Conservation (phyloP, 2,329 filamentous ascomycete genomes). For the Colletotrichum theobromicola region DNA sequence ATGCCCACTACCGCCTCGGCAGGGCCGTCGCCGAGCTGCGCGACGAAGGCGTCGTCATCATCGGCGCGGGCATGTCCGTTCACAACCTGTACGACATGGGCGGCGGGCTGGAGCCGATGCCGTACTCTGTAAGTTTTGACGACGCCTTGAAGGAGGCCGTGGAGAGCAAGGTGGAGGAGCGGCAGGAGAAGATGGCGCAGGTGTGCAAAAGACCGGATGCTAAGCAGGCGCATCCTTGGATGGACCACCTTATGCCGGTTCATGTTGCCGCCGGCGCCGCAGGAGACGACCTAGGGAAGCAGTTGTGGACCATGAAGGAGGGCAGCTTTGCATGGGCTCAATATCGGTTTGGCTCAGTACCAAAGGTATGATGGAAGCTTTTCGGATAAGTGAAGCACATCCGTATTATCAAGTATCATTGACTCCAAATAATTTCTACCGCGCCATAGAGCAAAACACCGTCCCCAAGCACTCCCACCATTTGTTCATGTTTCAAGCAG, state of each 20-base stretch:
- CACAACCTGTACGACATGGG: constrained; percentile 68
- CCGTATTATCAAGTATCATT: neutral
- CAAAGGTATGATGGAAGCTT: neutral
- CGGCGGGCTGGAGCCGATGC: constrained; percentile 46
- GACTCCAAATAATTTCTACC: neutral
- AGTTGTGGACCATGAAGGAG: constrained; percentile 52
- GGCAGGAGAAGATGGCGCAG: constrained; percentile 45
- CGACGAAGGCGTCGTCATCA: constrained; percentile 70
- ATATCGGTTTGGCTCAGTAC: constrained; percentile 45
- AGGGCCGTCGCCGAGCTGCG: constrained; percentile 69
- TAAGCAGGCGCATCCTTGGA: constrained; percentile 51
- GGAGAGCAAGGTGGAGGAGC: constrained; percentile 42
- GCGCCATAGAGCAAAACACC: neutral
- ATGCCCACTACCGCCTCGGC: constrained; percentile 71
- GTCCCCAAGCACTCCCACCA: neutral
- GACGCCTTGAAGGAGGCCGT: constrained; percentile 48
- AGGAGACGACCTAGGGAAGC: constrained; percentile 44
- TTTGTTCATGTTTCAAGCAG: neutral
- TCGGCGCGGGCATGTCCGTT: constrained; percentile 77
- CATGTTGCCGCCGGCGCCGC: constrained; percentile 53
- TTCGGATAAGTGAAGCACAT: neutral
- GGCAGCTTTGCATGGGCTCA: constrained; percentile 51
- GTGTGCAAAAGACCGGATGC: constrained; percentile 48
- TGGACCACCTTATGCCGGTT: constrained; percentile 56
- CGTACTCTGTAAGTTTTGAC: constrained; percentile 69